Evolutionary conservation across 306 rosid species (phyloP).

Genomic region (Carpinus fangiana): DNA sequence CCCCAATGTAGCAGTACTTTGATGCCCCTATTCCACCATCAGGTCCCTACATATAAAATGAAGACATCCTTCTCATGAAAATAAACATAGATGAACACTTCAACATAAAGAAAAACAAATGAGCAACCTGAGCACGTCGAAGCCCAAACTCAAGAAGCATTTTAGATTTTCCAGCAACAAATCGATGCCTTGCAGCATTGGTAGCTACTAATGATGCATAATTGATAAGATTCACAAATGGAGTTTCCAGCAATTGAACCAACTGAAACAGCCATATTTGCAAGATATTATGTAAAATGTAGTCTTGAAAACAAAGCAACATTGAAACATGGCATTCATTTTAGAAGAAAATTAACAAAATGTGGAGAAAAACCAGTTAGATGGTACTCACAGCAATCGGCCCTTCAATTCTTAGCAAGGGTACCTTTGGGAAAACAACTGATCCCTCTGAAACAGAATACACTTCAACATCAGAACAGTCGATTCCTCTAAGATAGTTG

Average conservation of each 20-base stretch:
- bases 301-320: conserved; percentile 9
- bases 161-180: conserved; percentile 90
- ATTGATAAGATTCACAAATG: conserved; percentile 75
- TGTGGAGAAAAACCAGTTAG: background rate
- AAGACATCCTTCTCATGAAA: conserved; percentile 26
- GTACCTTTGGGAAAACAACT: conserved; percentile 93
- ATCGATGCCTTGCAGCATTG: conserved; percentile 94
- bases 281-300: conserved; percentile 6
- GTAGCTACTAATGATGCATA: conserved; percentile 85
- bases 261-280: conserved; percentile 49
- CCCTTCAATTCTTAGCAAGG: conserved; percentile 90
- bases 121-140: conserved; percentile 73
- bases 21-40: conserved; percentile 95
- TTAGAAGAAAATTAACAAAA: background rate
- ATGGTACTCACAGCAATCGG: conserved; percentile 84
- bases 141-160: conserved; percentile 90
- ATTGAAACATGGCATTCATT: background rate
- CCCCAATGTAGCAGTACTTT: conserved; percentile 90
- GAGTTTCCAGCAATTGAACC: conserved; percentile 91
- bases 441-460: conserved; percentile 84
- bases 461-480: conserved; percentile 93
- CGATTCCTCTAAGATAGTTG: conserved; percentile 82
- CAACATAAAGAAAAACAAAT: conserved; percentile 23
- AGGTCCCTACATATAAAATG: conserved; percentile 69
- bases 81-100: background rate